These are phyloP conservation scores for Knoxia roxburghii DNA, from an alignment of 257 asterid species.

Conservation along the genomic window DNA sequence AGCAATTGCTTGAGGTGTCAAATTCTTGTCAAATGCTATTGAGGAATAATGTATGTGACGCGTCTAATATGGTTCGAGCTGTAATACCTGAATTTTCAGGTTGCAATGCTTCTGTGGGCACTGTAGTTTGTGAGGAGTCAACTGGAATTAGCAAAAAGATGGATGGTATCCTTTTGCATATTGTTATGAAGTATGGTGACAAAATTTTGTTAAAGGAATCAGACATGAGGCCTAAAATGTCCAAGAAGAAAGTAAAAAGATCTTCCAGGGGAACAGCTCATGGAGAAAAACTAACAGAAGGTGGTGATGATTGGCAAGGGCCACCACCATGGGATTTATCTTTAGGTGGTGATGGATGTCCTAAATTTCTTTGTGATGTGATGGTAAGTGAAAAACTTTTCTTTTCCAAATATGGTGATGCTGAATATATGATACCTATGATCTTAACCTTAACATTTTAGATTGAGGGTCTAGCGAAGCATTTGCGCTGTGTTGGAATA, in stretches of 20 bases:
- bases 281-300: conserved; percentile 30
- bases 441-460: conserved; percentile 18
- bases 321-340: conserved; percentile 84
- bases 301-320: conserved; percentile 65
- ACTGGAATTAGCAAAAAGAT: conserved; percentile 23
- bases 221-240: conserved; percentile 60
- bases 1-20: conserved; percentile 43
- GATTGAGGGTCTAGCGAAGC: conserved; percentile 96
- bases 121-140: conserved; percentile 27
- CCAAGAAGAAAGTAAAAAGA: conserved; percentile 55
- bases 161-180: conserved; percentile 39
- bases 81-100: conserved; percentile 32
- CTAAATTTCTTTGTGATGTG: conserved; percentile 90
- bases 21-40: conserved; percentile 42
- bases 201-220: conserved; percentile 61
- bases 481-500: conserved; percentile 88
- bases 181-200: conserved; percentile 60
- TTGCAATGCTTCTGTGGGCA: conserved; percentile 26
- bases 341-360: conserved; percentile 75
- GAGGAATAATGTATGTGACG: conserved; percentile 44
- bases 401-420: neutral
- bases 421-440: neutral
- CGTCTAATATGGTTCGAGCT: conserved; percentile 45
- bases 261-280: conserved; percentile 34
- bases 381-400: conserved; percentile 44